Evolutionary conservation across 2,329 filamentous ascomycete species (phyloP), one percentile per base, ranked within the genome.

Genomic region (Aspergillus sp.): DNA sequence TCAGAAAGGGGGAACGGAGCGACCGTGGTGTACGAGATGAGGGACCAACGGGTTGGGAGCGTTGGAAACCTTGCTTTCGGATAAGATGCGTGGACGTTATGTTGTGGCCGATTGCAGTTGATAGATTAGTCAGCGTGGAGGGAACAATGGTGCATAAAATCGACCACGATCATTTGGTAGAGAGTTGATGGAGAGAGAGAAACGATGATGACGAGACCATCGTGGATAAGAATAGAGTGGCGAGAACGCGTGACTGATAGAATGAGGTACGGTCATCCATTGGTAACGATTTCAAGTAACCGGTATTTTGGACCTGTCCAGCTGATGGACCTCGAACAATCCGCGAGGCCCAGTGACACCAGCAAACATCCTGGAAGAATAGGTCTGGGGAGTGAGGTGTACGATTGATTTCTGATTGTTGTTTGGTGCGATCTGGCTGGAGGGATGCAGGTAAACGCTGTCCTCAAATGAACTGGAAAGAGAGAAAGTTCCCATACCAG

Each of bases 251-350:
- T 47, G 44, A 48, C 25, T 29, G 14, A 32, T 21, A 31, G 40
- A 13, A 45, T 29, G 16, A 29, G 6, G 6, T 6, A 29, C 25
- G 25, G 25, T 29, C 25, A 29, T 10, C 25, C 9, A 29, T 29
- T 10, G 25, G 25, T 29, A 29, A 29, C 9, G 9, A 29, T 29
- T 29, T 29, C 25, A 29, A 7, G 25, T 29, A 29, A 29, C 6
- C 25, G 25, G 34, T 20, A 21, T 41, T 42, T 49, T 58, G 52
- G 56, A 60, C 59, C 55, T 56, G 59, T 64, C 57, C 57, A 64
- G 58, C 56, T 63, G 57, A 62, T 56, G 45, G 42, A 47, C 54
- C 48, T 52, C 25, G 45, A 42, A 54, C 5, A 10, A 29, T 29
- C 25, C 25, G 9, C 25, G 25, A 29, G 25, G 25, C 25, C 25